Percentiles rank a stretch among this genome's conserved stretches.
Conservation (phyloP, 2,329 filamentous ascomycete species). For the Elsinoe australis region DNA sequence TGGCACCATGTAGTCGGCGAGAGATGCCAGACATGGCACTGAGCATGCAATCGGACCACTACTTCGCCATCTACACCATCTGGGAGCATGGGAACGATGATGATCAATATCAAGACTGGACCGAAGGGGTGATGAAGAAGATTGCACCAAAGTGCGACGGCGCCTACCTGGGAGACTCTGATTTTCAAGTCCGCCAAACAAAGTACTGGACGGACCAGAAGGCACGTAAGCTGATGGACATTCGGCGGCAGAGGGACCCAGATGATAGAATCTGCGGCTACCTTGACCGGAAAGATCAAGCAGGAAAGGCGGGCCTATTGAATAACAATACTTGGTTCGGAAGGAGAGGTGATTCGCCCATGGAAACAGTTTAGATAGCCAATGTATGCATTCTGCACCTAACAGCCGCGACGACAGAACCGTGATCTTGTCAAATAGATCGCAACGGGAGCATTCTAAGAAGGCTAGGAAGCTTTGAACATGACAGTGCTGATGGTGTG, state of each 20-base stretch:
- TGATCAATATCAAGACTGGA: constrained; percentile 38
- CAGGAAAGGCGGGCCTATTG: constrained; percentile 36
- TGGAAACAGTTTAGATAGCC: not conserved
- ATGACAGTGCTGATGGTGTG: too few species aligned
- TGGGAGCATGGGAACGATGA: constrained; percentile 45
- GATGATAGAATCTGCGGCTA: constrained; percentile 39
- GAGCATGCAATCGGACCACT: constrained; percentile 50
- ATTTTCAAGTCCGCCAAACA: constrained; percentile 43
- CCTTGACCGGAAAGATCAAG: constrained; percentile 39
- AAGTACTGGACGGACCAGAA: constrained; percentile 44
- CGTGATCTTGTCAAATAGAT: too few species aligned
- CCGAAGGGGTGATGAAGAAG: constrained; percentile 29
- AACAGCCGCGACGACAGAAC: too few species aligned
- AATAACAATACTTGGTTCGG: constrained; percentile 27
- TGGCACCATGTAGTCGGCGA: constrained; percentile 42
- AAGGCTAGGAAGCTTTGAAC: too few species aligned
- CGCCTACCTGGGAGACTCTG: constrained; percentile 49
- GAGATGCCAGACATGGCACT: constrained; percentile 46
- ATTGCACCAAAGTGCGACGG: constrained; percentile 40
- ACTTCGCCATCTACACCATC: constrained; percentile 47
- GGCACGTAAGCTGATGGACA: constrained; percentile 36
- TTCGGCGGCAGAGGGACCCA: constrained; percentile 41
- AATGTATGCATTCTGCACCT: too few species aligned
- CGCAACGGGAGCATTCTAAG: too few species aligned
- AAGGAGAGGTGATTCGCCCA: constrained; percentile 13